Base-by-base conservation (phyloP, 2,329 filamentous ascomycete species). In the Decorospora gaudefroyi region DNA sequence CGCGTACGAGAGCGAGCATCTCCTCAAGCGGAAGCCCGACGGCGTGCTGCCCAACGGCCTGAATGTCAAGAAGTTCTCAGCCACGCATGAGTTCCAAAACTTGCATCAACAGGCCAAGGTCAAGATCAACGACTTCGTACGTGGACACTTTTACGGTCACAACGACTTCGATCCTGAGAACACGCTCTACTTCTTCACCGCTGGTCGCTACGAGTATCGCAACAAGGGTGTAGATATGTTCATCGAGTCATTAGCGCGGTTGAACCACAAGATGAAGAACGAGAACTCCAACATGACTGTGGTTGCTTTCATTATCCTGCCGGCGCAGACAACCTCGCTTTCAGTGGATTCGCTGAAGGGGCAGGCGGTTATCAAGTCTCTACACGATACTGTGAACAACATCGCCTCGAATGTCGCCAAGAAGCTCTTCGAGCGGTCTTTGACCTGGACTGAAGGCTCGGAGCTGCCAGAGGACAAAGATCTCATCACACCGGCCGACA, bases 211-310 rank as follows among this genome's bases (percentile, higher is more conserved):
- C 67, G 93, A 99, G 72, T 99, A 92, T 79, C 81, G 93, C 55
- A 99, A 99, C 69, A 99, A 99, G 75, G 93, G 93, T 65, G 92
- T 96, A 7, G 93, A 99, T 72, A 97, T 99, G 93, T 99, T 97
- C 72, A 95, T 99, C 59, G 93, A 99, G 74, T 93, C 91, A 3
- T 77, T 99, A 52, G 93, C 93, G 18, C 88, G 93, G 29, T 76
- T 99, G 62, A 99, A 99, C 74, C 91, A 97, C 76, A 83, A 87
- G 26, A 83, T 99, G 66, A 97, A 97, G 80, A 74, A 74, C 37
- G 74, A 84, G 6, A 89, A 89, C 34, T 95, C 90, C 59, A 95
- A 93, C 74, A 91, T 86, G 68, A 97, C 93, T 0, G 87, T 99
- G 6, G 92, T 99, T 12, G 92, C 93, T 13, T 99, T 99, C 69